Base-by-base conservation (phyloP, 2,329 filamentous ascomycete species). In the Sclerotinia minor region DNA sequence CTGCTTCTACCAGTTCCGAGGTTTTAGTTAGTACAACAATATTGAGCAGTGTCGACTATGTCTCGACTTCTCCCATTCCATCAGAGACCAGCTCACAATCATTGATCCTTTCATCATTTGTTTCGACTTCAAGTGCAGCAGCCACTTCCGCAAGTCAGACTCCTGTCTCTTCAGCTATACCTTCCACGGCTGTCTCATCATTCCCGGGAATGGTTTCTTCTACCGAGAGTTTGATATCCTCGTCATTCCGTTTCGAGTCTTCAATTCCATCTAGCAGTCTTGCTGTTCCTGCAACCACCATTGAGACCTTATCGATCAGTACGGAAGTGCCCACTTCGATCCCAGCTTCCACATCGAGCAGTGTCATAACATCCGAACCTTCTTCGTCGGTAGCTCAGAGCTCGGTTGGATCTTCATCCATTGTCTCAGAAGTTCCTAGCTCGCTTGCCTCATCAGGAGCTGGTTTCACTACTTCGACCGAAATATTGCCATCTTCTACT, bases 1-100 rank as follows among this genome's bases (percentile, higher is more conserved):
- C 59, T 41, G 29, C 59, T 35, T 50, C 29, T 13, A 49, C 26
- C 45, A 63, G 59, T 29, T 63, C 59, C 4, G 45, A 52, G 29
- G 24, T 19, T 29, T 35, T 21, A 26, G 3, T 9, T 24, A 63
- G 45, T 7, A 50, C 59, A 15, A 11, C 45, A 26, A 3, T 17
- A 50, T 41, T 17, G 5, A 50, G 45, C 8, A 63, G 15, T 41
- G 11, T 57, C 52, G 29, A 17, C 19, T 54, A 54, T 54, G 52
- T 35, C 32, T 35, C 52, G 13, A 54, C 52, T 19, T 35, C 29
- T 35, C n/a, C 29, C 8, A 54, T 35, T 35, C 19, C 29, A 54
- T 35, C 11, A 19, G 52, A 9, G 17, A 54, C 52, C 19, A 54
- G 52, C 19, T 54, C 29, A 5, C 15, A 54, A 35, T 32, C 52